Evolutionary conservation across 305 asterid species (phyloP), one percentile per base, ranked within the genome.

Genomic region (Petunia hybrid): DNA sequence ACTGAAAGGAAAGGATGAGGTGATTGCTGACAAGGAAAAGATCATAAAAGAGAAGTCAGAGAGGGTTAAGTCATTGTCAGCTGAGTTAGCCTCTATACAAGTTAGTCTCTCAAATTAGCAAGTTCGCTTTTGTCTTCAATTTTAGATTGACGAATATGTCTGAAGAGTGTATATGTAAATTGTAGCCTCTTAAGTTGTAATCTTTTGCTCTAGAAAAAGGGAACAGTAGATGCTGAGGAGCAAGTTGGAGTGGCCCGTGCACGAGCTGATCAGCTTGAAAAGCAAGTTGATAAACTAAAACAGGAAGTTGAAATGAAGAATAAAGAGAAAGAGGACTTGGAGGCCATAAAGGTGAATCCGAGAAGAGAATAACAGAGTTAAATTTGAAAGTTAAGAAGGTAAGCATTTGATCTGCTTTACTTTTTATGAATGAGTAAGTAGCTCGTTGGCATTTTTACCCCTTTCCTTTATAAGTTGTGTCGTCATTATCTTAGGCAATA

Each of bases 221-320:
- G 91, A 80, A 89, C 87, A 55, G 40, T 79, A 80, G 92, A 86
- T 83, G 89, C 91, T 31, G 86, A 89, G 62, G 95, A 93, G 82
- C 87, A 89, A 82, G 87, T 89, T 80, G 90, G 85, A 51, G 91
- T 89, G 90, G 97, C 95, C 74, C 94, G 89, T 68, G 94, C 91
- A 85, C 91, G 86, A 69, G 94, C 91, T 82, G 87, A 42, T 71
- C 95, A 87, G 66, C 79, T 92, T 80, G 94, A 89, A 82, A 85
- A 87, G 64, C 88, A 81, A 84, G 90, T 90, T 84, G 93, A 89
- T 81, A 84, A 80, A 76, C 91, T 93, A 82, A 85, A 80, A 81
- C 82, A 46, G 80, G 92, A 89, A 78, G 81, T 91, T 66, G 88
- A 84, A 69, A n/a, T 80, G 76, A 89, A 86, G 84, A 87, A 79